phyloP scores from a whole-genome alignment of 2,329 filamentous ascomycete genomes.

The Phialophora chinensis region DNA sequence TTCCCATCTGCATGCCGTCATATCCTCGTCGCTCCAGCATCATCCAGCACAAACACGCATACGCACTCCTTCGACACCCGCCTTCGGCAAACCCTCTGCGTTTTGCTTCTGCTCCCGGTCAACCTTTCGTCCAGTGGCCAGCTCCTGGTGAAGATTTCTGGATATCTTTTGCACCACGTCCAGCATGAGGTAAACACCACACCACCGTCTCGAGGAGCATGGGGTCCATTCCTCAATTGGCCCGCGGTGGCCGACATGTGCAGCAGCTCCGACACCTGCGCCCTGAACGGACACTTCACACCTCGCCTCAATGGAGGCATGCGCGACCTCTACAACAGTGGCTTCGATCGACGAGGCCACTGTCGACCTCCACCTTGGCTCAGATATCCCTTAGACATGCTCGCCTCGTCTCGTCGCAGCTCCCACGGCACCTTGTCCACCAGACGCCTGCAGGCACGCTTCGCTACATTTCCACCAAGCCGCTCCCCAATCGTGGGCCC shows the following conservation, averaged over 20 bases:
- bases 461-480: constrained; percentile 44
- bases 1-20: constrained; percentile 8
- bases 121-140: background rate
- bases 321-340: constrained; percentile 6
- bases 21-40: constrained; percentile 4
- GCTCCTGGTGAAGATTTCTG: background rate
- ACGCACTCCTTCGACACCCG: background rate
- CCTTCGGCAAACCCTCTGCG: background rate
- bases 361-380: constrained; percentile 15
- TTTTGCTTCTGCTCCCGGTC: background rate
- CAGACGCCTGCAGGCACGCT: constrained; percentile 16
- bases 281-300: constrained; percentile 17
- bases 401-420: constrained; percentile 9
- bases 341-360: constrained; percentile 15
- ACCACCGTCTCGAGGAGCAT: constrained; percentile 23
- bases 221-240: constrained; percentile 32
- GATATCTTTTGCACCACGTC: constrained; percentile 5
- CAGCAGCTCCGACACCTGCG: constrained; percentile 11
- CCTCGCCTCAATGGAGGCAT: constrained; percentile 14
- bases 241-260: constrained; percentile 25
- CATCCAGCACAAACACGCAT: background rate
- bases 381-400: background rate
- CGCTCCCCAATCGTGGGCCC: constrained; percentile 44
- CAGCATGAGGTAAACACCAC: constrained; percentile 30
- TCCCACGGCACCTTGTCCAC: constrained; percentile 13